A percentile compares a stretch with the other conserved stretches of the same genome.
These are phyloP conservation scores for Globisporangium abappressorium DNA, from an alignment of 352 stramenopile species.

Conservation along the genomic window DNA sequence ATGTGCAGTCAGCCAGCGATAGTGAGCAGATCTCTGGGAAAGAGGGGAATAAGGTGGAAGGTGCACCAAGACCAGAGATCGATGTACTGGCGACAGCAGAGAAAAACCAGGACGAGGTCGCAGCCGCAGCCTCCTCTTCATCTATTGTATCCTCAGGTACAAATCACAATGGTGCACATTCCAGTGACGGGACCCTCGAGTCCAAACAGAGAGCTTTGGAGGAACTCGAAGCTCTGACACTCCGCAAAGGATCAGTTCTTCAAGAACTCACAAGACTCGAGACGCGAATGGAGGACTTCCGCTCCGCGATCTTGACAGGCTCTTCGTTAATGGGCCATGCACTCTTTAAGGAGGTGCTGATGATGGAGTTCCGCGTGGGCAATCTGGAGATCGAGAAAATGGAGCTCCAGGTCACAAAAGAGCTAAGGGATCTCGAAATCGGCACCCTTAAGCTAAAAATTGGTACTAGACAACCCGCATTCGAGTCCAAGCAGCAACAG, in stretches of 20 bases:
- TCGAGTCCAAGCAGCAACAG: neutral
- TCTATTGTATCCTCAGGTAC: neutral
- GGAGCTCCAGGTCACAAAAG: conserved; percentile 60
- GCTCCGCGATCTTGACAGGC: conserved; percentile 41
- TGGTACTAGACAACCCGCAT: neutral
- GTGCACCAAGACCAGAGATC: neutral
- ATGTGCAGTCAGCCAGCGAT: neutral
- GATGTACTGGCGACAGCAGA: neutral
- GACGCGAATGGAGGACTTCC: conserved; percentile 61
- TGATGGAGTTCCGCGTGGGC: conserved; percentile 87
- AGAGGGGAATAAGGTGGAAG: neutral
- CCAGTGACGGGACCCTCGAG: neutral
- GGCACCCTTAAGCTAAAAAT: neutral
- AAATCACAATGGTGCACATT: neutral
- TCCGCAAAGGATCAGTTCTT: neutral
- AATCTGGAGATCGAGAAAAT: conserved; percentile 91
- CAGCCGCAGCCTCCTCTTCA: neutral
- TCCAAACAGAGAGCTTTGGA: conserved; percentile 8
- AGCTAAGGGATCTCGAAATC: conserved; percentile 25
- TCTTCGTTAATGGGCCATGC: conserved; percentile 39
- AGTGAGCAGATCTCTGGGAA: neutral
- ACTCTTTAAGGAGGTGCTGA: conserved; percentile 55
- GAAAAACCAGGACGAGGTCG: conserved; percentile 9
- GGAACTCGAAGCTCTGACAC: conserved; percentile 1
- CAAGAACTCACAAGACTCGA: conserved; percentile 16